These are phyloP conservation scores for Albizia julibrissin DNA, from an alignment of 306 rosid genomes.

Conservation along the genomic window DNA sequence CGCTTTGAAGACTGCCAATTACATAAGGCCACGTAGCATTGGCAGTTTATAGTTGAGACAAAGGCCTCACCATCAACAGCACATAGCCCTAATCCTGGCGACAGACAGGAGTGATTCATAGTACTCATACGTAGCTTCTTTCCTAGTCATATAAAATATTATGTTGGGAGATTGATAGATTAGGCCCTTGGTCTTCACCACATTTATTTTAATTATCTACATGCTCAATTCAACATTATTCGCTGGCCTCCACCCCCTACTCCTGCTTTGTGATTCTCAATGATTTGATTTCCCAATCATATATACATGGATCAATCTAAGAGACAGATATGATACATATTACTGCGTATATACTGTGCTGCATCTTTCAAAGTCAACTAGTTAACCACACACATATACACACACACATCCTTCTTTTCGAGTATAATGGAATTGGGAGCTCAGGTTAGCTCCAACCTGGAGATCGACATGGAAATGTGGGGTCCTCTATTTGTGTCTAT, in stretches of 20 bases:
- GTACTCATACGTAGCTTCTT: constrained; percentile 45
- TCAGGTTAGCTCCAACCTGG: neutral
- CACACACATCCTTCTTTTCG: neutral
- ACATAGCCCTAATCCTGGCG: constrained; percentile 33
- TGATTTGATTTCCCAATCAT: constrained; percentile 21
- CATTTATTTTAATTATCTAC: neutral
- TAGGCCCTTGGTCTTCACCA: neutral
- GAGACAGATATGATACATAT: neutral
- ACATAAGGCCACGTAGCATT: constrained; percentile 1
- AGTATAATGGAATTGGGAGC: neutral
- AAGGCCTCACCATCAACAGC: constrained; percentile 33
- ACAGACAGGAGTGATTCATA: constrained; percentile 40
- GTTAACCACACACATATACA: neutral
- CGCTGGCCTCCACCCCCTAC: neutral
- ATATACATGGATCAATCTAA: neutral
- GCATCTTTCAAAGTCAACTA: neutral
- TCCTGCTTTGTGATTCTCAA: neutral
- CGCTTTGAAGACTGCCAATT: constrained; percentile 15
- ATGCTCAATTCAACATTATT: constrained; percentile 27
- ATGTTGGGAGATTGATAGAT: constrained; percentile 8
- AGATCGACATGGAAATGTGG: neutral
- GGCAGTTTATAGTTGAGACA: constrained; percentile 22
- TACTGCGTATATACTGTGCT: neutral
- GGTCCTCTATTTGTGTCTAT: neutral
- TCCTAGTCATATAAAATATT: constrained; percentile 41